Percentiles rank a stretch among this genome's conserved stretches.
Evolutionary conservation across 768 basidiomycete species (phyloP).

Genomic region (Russula lepida): DNA sequence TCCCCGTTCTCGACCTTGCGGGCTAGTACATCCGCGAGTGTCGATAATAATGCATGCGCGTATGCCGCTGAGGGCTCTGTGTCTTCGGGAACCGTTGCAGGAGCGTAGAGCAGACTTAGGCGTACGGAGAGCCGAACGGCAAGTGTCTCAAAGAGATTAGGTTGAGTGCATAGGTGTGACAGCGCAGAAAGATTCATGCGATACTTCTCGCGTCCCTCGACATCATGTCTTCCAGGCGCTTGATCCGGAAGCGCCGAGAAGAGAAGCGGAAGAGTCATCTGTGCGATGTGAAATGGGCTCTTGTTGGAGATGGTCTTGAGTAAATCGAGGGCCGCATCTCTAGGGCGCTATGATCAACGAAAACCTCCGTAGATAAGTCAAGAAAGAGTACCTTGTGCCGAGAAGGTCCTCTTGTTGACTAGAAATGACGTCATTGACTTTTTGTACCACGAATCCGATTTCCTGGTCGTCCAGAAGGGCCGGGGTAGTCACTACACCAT

Average conservation of each 20-base stretch:
- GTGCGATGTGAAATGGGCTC: conserved; percentile 57
- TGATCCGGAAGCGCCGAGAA: conserved; percentile 66
- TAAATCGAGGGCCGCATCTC: conserved; percentile 51
- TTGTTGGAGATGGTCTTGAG: conserved; percentile 51
- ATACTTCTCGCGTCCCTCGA: conserved; percentile 48
- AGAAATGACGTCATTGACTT: conserved; percentile 60
- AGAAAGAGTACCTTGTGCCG: conserved; percentile 40
- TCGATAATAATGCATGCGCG: conserved; percentile 70
- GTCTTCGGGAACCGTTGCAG: conserved; percentile 31
- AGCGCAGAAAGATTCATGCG: conserved; percentile 64
- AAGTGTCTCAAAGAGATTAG: conserved; percentile 76
- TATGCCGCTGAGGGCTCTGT: conserved; percentile 70
- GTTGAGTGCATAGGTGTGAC: conserved; percentile 60
- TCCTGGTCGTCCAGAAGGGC: conserved; percentile 63
- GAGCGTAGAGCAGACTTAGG: conserved; percentile 57
- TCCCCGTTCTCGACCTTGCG: conserved; percentile 42
- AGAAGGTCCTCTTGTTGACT: conserved; percentile 31
- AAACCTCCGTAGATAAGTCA: background rate
- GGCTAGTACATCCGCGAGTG: conserved; percentile 53
- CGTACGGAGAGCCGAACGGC: conserved; percentile 70
- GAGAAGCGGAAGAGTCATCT: conserved; percentile 72
- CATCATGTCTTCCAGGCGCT: conserved; percentile 48
- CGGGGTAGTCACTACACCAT: conserved; percentile 55
- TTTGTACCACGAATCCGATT: conserved; percentile 69
- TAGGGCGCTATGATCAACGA: conserved; percentile 25